phyloP scores from a whole-genome alignment of 73 alveolate species.

The Paramecium caudatum region DNA sequence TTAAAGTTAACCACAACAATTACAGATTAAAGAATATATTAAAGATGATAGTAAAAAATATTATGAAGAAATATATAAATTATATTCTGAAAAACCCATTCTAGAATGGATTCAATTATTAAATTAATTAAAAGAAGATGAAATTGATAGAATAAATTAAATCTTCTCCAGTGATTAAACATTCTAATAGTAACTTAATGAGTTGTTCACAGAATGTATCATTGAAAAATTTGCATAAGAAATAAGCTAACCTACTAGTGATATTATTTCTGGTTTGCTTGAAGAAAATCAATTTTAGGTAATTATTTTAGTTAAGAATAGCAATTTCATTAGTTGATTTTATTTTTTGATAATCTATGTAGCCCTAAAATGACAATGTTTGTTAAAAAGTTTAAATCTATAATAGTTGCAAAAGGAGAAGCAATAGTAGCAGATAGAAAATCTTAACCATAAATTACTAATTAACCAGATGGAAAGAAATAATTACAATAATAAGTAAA shows the following conservation, averaged over 20 bases:
- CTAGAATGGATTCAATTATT: not conserved
- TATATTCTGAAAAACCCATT: not conserved
- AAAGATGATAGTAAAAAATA: not conserved
- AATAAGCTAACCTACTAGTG: not conserved
- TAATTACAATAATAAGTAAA: too few relatives aligned
- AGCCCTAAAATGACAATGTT: not conserved
- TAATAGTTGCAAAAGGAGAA: not conserved
- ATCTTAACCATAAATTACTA: too few relatives aligned
- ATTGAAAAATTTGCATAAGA: not conserved
- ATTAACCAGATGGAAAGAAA: too few relatives aligned
- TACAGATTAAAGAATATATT: not conserved
- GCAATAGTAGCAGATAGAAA: not conserved
- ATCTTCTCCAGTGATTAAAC: not conserved
- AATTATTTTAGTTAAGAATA: not conserved
- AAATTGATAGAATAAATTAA: not conserved
- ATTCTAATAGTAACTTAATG: not conserved
- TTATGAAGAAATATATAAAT: not conserved
- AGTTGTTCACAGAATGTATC: not conserved
- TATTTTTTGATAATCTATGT: not conserved
- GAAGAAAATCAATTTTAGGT: not conserved
- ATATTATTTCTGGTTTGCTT: not conserved
- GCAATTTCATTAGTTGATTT: not conserved
- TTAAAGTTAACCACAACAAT: not conserved
- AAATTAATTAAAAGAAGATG: not conserved
- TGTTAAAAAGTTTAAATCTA: not conserved